Conservation (phyloP, 805 yeast species). For the Cyberlindnera euphorbiae region DNA sequence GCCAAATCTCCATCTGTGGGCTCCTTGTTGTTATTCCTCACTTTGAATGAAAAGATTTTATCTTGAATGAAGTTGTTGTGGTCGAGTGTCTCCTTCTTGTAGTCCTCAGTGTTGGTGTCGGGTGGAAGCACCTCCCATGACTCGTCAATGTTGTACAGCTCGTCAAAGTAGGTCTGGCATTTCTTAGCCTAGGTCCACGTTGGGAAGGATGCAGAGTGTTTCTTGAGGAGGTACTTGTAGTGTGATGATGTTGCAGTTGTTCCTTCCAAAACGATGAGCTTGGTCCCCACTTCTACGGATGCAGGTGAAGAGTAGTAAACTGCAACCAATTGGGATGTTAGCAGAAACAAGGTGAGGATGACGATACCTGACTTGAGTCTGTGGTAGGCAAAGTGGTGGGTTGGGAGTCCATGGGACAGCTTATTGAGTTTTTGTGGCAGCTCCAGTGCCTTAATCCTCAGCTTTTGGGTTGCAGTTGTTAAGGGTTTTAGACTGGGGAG, state of each 20-base stretch:
- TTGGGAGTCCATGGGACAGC: too few species aligned
- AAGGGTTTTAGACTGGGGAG: too few species aligned
- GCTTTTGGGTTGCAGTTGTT: too few species aligned
- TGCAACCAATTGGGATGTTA: too few species aligned
- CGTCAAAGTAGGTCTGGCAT: slow-evolving; percentile 43
- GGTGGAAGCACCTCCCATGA: slow-evolving; percentile 44
- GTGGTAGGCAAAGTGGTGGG: too few species aligned
- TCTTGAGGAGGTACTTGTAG: slow-evolving; percentile 24
- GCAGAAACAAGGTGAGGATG: too few species aligned
- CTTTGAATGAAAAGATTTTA: slow-evolving; percentile 27
- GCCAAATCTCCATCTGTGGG: slow-evolving; percentile 28
- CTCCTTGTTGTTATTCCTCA: slow-evolving; percentile 25
- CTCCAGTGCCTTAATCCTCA: too few species aligned
- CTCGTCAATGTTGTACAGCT: slow-evolving; percentile 33
- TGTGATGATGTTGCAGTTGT: slow-evolving; percentile 19
- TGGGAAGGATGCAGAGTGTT: slow-evolving; percentile 22
- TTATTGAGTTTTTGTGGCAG: too few species aligned
- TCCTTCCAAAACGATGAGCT: too few species aligned
- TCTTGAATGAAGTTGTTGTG: slow-evolving; percentile 28
- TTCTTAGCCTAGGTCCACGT: slow-evolving; percentile 29
- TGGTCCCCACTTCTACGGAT: too few species aligned
- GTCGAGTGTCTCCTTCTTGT: slow-evolving; percentile 31
- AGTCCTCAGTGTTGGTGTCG: slow-evolving; percentile 30
- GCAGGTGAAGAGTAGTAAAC: too few species aligned
- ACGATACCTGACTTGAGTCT: too few species aligned